Conservation (phyloP, 2,329 filamentous ascomycete genomes). For the Fusarium armeniacum region DNA sequence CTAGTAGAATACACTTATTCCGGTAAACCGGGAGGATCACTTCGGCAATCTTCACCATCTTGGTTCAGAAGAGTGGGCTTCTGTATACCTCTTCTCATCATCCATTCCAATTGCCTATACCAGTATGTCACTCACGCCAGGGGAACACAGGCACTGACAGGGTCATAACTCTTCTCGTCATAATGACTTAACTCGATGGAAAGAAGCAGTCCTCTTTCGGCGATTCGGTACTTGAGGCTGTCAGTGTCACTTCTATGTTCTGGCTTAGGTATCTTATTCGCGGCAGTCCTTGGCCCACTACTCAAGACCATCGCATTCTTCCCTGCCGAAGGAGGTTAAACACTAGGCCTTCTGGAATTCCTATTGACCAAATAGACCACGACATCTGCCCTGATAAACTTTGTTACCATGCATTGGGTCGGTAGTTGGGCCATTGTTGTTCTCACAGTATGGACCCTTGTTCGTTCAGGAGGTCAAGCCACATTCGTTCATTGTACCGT, state of each 20-base stretch:
- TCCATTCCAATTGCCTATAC: neutral
- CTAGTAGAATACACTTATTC: too few relatives aligned
- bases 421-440: neutral
- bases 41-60: neutral
- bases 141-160: neutral
- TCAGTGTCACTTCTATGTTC: conserved; percentile 7
- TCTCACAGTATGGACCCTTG: neutral
- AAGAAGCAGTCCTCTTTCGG: neutral
- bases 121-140: neutral
- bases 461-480: conserved; percentile 8
- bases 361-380: conserved; percentile 1
- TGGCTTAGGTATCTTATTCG: conserved; percentile 26
- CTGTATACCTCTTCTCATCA: fast-evolving
- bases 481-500: neutral
- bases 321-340: conserved; percentile 2
- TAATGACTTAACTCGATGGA: neutral
- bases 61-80: neutral
- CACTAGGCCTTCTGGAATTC: conserved; percentile 8
- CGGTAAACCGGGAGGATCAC: neutral
- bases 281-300: conserved; percentile 8
- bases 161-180: neutral
- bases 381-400: neutral
- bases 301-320: conserved; percentile 4
- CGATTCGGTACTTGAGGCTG: neutral
- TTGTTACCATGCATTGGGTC: neutral